A percentile compares a stretch with the other conserved stretches of the same genome.
These are phyloP conservation scores for Phyllosticta capitalensis DNA, from an alignment of 2,329 filamentous ascomycete species.

Conservation along the genomic window DNA sequence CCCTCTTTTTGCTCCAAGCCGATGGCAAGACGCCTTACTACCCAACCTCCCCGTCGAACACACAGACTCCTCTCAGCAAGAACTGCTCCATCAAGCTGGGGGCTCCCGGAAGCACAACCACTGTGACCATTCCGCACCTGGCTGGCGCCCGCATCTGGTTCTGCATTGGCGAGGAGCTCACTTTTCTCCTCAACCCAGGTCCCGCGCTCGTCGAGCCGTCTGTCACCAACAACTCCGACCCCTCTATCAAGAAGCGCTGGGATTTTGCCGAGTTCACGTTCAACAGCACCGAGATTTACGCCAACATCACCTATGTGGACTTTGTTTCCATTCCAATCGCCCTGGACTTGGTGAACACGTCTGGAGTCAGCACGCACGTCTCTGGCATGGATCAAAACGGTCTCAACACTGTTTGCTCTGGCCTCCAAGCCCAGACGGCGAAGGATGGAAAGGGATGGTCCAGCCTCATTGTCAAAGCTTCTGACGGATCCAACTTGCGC, in stretches of 20 bases:
- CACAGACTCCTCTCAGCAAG: constrained; percentile 42
- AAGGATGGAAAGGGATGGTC: constrained; percentile 52
- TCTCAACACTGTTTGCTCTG: constrained; percentile 45
- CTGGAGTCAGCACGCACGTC: constrained; percentile 35
- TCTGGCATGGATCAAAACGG: constrained; percentile 50
- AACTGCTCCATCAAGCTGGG: constrained; percentile 58
- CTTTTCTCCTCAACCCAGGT: constrained; percentile 61
- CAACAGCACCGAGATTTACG: constrained; percentile 39
- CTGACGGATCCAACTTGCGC: constrained; percentile 29
- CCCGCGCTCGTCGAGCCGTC: constrained; percentile 67
- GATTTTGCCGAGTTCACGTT: constrained; percentile 41
- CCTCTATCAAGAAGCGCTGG: constrained; percentile 37
- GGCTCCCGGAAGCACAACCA: constrained; percentile 48
- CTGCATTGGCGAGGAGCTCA: constrained; percentile 49
- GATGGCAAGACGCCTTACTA: constrained; percentile 59
- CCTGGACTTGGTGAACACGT: constrained; percentile 34
- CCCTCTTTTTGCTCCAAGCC: constrained; percentile 52
- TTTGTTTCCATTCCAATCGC: constrained; percentile 50
- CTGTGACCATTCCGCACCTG: constrained; percentile 58
- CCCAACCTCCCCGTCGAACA: constrained; percentile 47
- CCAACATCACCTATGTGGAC: constrained; percentile 62
- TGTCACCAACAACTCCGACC: constrained; percentile 52
- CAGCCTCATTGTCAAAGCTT: constrained; percentile 41
- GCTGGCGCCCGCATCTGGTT: constrained; percentile 67
- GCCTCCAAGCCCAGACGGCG: constrained; percentile 45